phyloP scores from a whole-genome alignment of 176 grass and related monocot species.

The Lolium multiflorum region DNA sequence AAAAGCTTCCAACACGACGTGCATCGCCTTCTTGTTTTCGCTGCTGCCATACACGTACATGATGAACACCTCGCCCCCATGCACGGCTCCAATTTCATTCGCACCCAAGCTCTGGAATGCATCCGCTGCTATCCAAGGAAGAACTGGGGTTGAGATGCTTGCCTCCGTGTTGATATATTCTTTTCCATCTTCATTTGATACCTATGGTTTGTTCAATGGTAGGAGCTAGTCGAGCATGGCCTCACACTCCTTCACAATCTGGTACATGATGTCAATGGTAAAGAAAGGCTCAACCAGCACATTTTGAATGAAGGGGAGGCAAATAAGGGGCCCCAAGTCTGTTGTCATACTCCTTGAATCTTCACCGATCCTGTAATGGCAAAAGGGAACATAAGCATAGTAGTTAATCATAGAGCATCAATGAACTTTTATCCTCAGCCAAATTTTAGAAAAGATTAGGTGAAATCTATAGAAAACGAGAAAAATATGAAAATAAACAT shows the following conservation, averaged over 20 bases:
- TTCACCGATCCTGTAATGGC: conserved; percentile 75
- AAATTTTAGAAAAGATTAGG: not conserved
- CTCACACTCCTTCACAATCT: conserved; percentile 73
- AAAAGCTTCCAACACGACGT: too few relatives aligned
- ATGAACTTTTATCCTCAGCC: not conserved
- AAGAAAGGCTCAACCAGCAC: conserved; percentile 95
- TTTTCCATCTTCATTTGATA: conserved; percentile 52
- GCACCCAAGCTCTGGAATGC: conserved; percentile 52
- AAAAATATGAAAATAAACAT: not conserved
- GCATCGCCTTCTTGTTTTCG: too few relatives aligned
- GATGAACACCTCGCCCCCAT: too few relatives aligned
- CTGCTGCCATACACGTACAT: too few relatives aligned
- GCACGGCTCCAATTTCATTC: too few relatives aligned
- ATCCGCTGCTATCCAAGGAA: conserved; percentile 45
- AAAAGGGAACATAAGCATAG: conserved; percentile 32
- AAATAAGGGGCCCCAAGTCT: conserved; percentile 82
- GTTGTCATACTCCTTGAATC: conserved; percentile 98
- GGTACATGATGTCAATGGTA: conserved; percentile 80
- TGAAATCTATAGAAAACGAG: too few relatives aligned
- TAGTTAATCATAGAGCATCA: not conserved
- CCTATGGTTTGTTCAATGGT: conserved; percentile 54
- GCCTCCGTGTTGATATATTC: conserved; percentile 26
- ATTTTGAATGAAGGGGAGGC: conserved; percentile 91
- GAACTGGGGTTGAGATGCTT: conserved; percentile 49
- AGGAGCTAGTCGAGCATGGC: conserved; percentile 52